These are phyloP conservation scores for Umbelopsis vinacea DNA, from an alignment of 192 early-diverging fungal genomes.

Conservation along the genomic window DNA sequence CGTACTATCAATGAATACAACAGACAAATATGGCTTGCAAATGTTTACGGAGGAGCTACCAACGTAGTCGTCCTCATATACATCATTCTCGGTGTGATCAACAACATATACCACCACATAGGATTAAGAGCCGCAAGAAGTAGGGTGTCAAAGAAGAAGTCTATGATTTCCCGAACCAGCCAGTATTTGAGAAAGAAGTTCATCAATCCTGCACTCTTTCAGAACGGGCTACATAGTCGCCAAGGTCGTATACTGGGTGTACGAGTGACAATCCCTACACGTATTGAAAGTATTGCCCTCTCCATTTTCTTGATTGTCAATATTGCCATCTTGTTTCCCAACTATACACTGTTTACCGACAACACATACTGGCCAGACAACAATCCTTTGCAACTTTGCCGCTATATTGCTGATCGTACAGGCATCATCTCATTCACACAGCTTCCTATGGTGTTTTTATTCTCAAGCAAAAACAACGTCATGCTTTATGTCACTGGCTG, in stretches of 20 bases:
- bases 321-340: slow-evolving; percentile 20
- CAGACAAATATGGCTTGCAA: background rate
- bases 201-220: slow-evolving; percentile 18
- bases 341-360: slow-evolving; percentile 12
- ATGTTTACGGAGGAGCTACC: background rate
- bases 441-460: slow-evolving; percentile 23
- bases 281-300: slow-evolving; percentile 12
- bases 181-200: background rate
- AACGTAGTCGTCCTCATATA: background rate
- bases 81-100: background rate
- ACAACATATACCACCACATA: background rate
- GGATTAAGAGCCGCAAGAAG: background rate
- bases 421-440: slow-evolving; percentile 13
- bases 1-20: slow-evolving; percentile 2
- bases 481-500: slow-evolving; percentile 23
- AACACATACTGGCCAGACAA: slow-evolving; percentile 18
- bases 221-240: slow-evolving; percentile 1
- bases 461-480: slow-evolving; percentile 24
- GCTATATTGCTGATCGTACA: slow-evolving; percentile 22
- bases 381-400: background rate
- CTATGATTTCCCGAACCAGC: background rate
- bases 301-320: slow-evolving; percentile 14
- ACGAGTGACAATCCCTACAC: slow-evolving; percentile 7
- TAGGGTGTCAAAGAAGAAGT: background rate
- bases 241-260: slow-evolving; percentile 1